A percentile compares a stretch with the other conserved stretches of the same genome.
phyloP scores from a whole-genome alignment of 73 alveolate species.

The Breviolum minutum region DNA sequence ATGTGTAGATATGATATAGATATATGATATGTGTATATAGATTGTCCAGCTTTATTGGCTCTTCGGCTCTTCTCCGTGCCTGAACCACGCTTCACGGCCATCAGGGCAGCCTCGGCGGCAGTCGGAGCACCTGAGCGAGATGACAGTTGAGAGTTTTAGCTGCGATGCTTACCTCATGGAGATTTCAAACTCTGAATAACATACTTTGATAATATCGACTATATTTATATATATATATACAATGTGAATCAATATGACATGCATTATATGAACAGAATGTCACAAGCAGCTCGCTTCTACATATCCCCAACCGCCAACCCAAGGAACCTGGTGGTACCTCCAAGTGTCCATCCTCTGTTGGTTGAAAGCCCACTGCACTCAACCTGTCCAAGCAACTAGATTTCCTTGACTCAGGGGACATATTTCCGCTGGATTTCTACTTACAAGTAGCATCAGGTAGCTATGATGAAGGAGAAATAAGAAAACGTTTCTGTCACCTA shows the following conservation, averaged over 20 bases:
- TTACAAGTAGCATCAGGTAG: too few species aligned
- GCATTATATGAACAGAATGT: not conserved
- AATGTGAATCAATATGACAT: not conserved
- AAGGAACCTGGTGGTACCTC: conserved; percentile 57
- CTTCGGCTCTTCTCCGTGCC: not conserved
- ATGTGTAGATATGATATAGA: too few species aligned
- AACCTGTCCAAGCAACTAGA: conserved; percentile 1
- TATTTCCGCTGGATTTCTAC: not conserved
- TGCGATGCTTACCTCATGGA: not conserved
- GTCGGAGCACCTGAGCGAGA: conserved; percentile 5
- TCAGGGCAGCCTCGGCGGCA: conserved; percentile 35
- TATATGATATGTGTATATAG: too few species aligned
- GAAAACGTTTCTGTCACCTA: too few species aligned
- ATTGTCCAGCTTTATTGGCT: too few species aligned
- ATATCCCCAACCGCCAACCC: too few species aligned
- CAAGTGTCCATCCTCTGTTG: conserved; percentile 53
- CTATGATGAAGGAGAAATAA: too few species aligned
- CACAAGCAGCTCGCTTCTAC: not conserved
- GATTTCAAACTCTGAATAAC: not conserved
- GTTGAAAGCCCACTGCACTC: conserved; percentile 52
- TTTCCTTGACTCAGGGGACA: not conserved
- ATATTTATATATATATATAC: not conserved
- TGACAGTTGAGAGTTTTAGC: not conserved
- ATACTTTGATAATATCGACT: too few species aligned
- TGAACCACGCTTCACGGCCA: conserved; percentile 44